Conservation (phyloP, 371 early-diverging fungal genomes). For the Mucor piriformis region DNA sequence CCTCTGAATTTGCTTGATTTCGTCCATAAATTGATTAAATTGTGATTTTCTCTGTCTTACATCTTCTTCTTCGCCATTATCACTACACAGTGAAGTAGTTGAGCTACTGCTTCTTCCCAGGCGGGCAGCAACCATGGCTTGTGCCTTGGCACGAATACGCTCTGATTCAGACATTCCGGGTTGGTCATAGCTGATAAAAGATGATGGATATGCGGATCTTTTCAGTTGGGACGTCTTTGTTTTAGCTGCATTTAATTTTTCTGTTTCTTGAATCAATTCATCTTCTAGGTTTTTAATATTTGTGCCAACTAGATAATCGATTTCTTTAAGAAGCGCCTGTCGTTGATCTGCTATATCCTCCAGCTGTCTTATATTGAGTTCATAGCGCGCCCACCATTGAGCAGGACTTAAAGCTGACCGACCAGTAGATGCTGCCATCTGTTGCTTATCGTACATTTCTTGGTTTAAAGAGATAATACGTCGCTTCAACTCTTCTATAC, state of each 20-base stretch:
- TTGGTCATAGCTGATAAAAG: not conserved
- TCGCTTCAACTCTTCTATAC: slow-evolving; percentile 31
- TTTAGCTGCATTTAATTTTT: slow-evolving; percentile 19
- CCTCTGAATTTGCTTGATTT: not conserved
- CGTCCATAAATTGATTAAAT: not conserved
- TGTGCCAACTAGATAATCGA: slow-evolving; percentile 37
- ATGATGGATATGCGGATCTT: not conserved
- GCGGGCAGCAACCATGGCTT: slow-evolving; percentile 45
- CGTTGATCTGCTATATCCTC: slow-evolving; percentile 39
- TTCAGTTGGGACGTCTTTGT: slow-evolving; percentile 16
- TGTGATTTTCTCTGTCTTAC: not conserved
- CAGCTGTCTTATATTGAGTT: slow-evolving; percentile 36
- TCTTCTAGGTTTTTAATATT: slow-evolving; percentile 23
- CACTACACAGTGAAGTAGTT: not conserved
- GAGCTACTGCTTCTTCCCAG: slow-evolving; percentile 18
- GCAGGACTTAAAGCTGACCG: slow-evolving; percentile 6
- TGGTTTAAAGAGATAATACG: slow-evolving; percentile 27
- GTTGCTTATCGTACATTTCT: slow-evolving; percentile 23
- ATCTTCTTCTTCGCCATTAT: not conserved
- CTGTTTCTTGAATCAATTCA: slow-evolving; percentile 27
- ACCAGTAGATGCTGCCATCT: slow-evolving; percentile 8
- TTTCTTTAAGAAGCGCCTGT: slow-evolving; percentile 33
- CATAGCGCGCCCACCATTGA: slow-evolving; percentile 37
- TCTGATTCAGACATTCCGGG: slow-evolving; percentile 34
- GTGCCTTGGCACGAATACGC: slow-evolving; percentile 39